Percentiles rank a stretch among this genome's conserved stretches.
phyloP scores from a whole-genome alignment of 495 filamentous ascomycete genomes.

The Usnea hakonensis region DNA sequence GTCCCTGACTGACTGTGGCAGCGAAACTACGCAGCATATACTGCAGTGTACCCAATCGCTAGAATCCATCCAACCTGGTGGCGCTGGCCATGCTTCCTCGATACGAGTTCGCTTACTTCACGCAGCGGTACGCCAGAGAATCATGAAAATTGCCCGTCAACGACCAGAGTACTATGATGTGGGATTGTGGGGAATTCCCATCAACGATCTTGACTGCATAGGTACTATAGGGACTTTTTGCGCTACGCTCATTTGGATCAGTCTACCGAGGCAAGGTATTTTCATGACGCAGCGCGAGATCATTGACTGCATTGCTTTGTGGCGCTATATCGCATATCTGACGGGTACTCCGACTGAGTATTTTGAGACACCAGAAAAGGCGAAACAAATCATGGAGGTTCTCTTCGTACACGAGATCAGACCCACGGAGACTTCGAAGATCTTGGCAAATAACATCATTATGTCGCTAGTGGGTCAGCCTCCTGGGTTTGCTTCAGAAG shows the following conservation, averaged over 20 bases:
- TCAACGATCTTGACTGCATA: constrained; percentile 64
- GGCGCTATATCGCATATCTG: constrained; percentile 60
- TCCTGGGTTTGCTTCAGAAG: constrained; percentile 44
- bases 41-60: constrained; percentile 56
- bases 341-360: constrained; percentile 51
- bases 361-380: constrained; percentile 47
- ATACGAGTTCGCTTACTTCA: constrained; percentile 66
- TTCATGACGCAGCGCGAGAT: constrained; percentile 49
- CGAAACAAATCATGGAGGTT: constrained; percentile 53
- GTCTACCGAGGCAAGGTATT: constrained; percentile 63
- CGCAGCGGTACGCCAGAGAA: constrained; percentile 57
- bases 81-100: constrained; percentile 55
- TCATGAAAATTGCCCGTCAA: constrained; percentile 45
- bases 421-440: constrained; percentile 48
- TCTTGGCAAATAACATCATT: constrained; percentile 65
- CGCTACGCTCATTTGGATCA: constrained; percentile 53
- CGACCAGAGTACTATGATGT: constrained; percentile 54
- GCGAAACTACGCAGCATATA: constrained; percentile 52
- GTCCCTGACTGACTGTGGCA: constrained; percentile 3
- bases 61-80: constrained; percentile 54
- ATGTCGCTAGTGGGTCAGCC: constrained; percentile 49
- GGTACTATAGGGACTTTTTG: constrained; percentile 60
- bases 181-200: constrained; percentile 51
- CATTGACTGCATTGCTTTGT: constrained; percentile 59
- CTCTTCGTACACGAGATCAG: constrained; percentile 51